A percentile compares a stretch with the other conserved stretches of the same genome.
phyloP scores from a whole-genome alignment of 106 monocot species.

The Iris macrosiphon region DNA sequence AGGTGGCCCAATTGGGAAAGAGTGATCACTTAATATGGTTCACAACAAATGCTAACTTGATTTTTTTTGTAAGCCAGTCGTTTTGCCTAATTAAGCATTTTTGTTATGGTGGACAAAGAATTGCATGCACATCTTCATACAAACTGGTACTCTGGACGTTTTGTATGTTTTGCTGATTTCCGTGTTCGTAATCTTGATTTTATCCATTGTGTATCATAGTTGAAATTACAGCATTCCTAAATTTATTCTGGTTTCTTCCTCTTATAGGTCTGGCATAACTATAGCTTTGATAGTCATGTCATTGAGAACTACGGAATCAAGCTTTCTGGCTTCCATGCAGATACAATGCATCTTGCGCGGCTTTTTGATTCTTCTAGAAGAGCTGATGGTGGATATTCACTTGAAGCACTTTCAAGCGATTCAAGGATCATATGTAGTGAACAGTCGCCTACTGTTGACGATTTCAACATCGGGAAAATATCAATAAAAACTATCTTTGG shows the following conservation, averaged over 20 bases:
- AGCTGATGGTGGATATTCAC: conserved; percentile 90
- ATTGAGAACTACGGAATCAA: conserved; percentile 84
- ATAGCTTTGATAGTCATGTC: conserved; percentile 93
- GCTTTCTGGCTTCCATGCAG: conserved; percentile 91
- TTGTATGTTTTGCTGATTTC: no score
- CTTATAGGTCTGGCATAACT: conserved; percentile 98
- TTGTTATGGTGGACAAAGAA: no score
- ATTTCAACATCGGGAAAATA: conserved; percentile 59
- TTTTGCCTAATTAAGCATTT: no score
- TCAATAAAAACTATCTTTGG: conserved; percentile 96
- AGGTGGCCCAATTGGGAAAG: no score
- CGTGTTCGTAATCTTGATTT: no score
- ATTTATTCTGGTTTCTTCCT: neutral
- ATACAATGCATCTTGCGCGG: conserved; percentile 99
- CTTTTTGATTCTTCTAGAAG: conserved; percentile 92
- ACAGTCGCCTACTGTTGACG: conserved; percentile 18
- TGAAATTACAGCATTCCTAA: no score
- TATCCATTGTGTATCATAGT: no score
- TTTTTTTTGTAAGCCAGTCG: no score
- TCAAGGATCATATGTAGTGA: conserved; percentile 34
- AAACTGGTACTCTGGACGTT: no score
- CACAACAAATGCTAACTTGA: no score
- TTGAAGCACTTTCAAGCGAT: conserved; percentile 88
- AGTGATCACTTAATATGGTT: no score
- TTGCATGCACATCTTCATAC: no score